These are phyloP conservation scores for Thelonectria discophora DNA, from an alignment of 2,329 filamentous ascomycete genomes.

Conservation along the genomic window DNA sequence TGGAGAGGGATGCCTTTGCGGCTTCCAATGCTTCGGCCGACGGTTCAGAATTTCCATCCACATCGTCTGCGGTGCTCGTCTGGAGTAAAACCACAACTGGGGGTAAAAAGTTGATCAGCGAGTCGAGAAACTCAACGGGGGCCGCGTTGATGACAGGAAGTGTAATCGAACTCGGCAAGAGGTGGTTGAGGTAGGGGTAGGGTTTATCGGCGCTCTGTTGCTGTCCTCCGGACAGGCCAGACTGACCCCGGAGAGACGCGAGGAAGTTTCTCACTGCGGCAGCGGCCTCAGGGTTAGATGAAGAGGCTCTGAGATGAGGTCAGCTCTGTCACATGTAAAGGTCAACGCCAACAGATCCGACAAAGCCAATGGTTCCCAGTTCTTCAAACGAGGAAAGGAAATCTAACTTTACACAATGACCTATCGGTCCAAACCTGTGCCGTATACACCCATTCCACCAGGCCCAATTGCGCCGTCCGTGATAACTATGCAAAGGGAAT, in stretches of 20 bases:
- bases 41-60: conserved; percentile 69
- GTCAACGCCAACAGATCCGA: conserved; percentile 34
- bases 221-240: conserved; percentile 50
- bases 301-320: conserved; percentile 64
- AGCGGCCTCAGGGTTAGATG: conserved; percentile 73
- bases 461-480: conserved; percentile 37
- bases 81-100: conserved; percentile 80
- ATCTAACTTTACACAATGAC: conserved; percentile 47
- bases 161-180: conserved; percentile 81
- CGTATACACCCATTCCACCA: conserved; percentile 28
- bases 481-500: conserved; percentile 45
- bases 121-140: conserved; percentile 73
- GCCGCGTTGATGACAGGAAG: conserved; percentile 76
- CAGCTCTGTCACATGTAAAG: conserved; percentile 50
- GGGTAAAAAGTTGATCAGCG: conserved; percentile 80
- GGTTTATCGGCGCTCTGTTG: conserved; percentile 60
- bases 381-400: conserved; percentile 42
- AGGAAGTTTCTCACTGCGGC: conserved; percentile 88
- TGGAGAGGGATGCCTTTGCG: conserved; percentile 76
- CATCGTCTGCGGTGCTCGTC: conserved; percentile 67
- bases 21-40: conserved; percentile 73
- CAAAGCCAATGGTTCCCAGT: conserved; percentile 42
- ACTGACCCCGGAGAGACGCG: conserved; percentile 75
- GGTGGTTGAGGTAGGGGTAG: conserved; percentile 86
- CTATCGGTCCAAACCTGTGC: conserved; percentile 36